Evolutionary conservation across 257 asterid genomes (phyloP).

Genomic region (Mentha longifolia): DNA sequence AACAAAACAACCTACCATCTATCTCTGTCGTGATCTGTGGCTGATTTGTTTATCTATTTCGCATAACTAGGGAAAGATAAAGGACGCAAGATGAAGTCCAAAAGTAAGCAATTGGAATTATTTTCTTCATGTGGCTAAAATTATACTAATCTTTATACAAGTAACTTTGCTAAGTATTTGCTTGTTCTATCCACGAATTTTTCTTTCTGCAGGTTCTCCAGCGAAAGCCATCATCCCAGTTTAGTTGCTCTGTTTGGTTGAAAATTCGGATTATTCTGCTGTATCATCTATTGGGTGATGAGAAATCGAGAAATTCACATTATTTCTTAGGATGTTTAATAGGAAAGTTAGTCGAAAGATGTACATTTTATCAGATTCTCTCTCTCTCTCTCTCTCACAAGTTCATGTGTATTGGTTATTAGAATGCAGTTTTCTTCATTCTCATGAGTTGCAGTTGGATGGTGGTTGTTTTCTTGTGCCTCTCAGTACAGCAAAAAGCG

Average conservation of each 20-base stretch:
- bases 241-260: conserved; percentile 20
- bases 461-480: too few species aligned
- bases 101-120: not conserved
- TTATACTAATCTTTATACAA: not conserved
- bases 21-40: not conserved
- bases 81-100: conserved; percentile 25
- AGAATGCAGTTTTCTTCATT: not conserved
- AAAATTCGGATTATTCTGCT: not conserved
- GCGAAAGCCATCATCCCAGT: conserved; percentile 36
- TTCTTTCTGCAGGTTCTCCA: conserved; percentile 40
- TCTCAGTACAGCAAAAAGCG: not conserved
- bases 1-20: not conserved
- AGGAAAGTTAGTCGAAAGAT: not conserved
- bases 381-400: not conserved
- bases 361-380: too few species aligned
- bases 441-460: not conserved
- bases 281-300: conserved; percentile 18
- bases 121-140: not conserved
- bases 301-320: conserved; percentile 1
- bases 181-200: not conserved
- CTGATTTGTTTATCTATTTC: conserved; percentile 24
- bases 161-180: not conserved
- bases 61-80: conserved; percentile 36
- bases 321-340: conserved; percentile 22
- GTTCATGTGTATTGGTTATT: conserved; percentile 20